phyloP scores from a whole-genome alignment of 75 land plant species.

The Pseudotsuga menziesii region DNA sequence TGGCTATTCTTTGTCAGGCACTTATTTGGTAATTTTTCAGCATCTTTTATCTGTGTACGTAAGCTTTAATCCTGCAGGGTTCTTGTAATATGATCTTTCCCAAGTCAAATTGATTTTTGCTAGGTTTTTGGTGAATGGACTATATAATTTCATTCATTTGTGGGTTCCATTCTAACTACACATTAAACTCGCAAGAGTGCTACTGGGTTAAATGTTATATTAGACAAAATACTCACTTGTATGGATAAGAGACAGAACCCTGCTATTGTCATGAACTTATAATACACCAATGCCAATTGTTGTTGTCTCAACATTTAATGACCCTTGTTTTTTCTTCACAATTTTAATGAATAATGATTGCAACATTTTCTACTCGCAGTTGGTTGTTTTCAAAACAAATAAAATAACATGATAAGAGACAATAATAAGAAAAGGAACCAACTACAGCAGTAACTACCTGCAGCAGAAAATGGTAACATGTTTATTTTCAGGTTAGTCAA shows the following conservation, averaged over 20 bases:
- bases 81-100: neutral
- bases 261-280: neutral
- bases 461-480: too few species aligned
- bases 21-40: neutral
- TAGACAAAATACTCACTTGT: neutral
- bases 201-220: neutral
- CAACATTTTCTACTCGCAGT: neutral
- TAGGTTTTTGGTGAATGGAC: neutral
- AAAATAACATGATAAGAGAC: neutral
- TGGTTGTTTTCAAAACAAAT: neutral
- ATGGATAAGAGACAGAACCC: neutral
- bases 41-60: neutral
- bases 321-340: neutral
- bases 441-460: too few species aligned
- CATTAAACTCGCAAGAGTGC: neutral
- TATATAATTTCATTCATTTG: neutral
- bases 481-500: too few species aligned
- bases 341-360: neutral
- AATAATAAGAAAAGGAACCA: neutral
- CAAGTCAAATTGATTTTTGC: neutral
- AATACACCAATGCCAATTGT: neutral
- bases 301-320: too few species aligned
- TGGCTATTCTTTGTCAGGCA: neutral
- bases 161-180: neutral
- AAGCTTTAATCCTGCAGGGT: neutral